Conservation (phyloP, 345 rosid genomes). For the Eutrema yunnanense region DNA sequence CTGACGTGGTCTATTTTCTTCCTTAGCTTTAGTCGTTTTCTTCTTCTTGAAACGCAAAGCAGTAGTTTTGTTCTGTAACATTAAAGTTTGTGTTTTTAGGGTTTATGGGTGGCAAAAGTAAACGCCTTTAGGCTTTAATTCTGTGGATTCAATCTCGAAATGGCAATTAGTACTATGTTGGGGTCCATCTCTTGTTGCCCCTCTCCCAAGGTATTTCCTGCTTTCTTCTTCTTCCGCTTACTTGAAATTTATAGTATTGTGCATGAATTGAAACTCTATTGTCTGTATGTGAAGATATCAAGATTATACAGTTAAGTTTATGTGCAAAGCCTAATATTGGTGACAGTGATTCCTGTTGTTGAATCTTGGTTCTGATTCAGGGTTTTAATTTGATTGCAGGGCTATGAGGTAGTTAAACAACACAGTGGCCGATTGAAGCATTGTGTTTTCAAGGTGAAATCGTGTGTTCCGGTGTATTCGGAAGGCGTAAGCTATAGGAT, state of each 20-base stretch:
- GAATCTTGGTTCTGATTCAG: conserved; percentile 3
- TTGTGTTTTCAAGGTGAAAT: conserved; percentile 32
- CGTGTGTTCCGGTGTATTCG: conserved; percentile 14
- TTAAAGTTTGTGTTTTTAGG: conserved; percentile 2
- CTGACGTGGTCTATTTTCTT: conserved; percentile 34
- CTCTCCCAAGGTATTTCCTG: conserved; percentile 40
- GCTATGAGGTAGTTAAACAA: conserved; percentile 40
- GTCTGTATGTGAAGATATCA: not conserved
- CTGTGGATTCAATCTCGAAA: conserved; percentile 17
- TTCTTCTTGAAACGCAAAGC: not conserved
- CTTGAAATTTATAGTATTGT: not conserved
- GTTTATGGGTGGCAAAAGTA: conserved; percentile 22
- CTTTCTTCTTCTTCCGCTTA: conserved; percentile 5
- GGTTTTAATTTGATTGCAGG: conserved; percentile 37
- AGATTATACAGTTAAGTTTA: not conserved
- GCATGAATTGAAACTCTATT: not conserved
- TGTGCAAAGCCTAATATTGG: not conserved
- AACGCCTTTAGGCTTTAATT: conserved; percentile 30
- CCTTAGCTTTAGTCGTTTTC: conserved; percentile 27
- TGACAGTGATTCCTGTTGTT: conserved; percentile 5
- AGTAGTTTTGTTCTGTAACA: not conserved
- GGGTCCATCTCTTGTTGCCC: conserved; percentile 47
- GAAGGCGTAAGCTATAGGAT: conserved; percentile 25
- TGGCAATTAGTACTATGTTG: conserved; percentile 42
- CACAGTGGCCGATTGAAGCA: conserved; percentile 20